Evolutionary conservation across 352 stramenopile species (phyloP), one percentile per base, ranked within the genome.

Genomic region (Phytophthora podocarpi): DNA sequence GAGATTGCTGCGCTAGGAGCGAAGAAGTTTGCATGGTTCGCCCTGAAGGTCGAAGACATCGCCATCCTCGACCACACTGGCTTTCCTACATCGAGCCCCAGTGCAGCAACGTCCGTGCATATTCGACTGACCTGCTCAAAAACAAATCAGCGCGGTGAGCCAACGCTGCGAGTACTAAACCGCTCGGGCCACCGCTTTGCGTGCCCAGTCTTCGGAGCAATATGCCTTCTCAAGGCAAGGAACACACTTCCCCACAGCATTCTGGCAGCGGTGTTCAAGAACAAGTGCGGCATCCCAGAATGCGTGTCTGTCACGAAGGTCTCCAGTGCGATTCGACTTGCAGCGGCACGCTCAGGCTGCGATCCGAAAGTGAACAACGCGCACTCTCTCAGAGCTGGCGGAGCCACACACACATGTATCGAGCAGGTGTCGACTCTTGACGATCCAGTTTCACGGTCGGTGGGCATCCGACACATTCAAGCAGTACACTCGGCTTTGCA

Each of bases 381-480:
- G 1, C 20, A 63, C 35, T 55, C 54, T 2, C 35, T 63, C 2
- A 37, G 54, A 11, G 32, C 54, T 1, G 54, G 53, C 16, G 53
- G 41, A 4, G 32, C 30, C 8, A 45, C 40, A 2, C 53, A 62
- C 43, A 62, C 18, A 35, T n/a, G n/a, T n/a, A n/a, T n/a, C n/a
- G n/a, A n/a, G n/a, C n/a, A n/a, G n/a, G n/a, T n/a, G n/a, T n/a
- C n/a, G n/a, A n/a, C n/a, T n/a, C 5, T 42, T 55, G 2, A 55
- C 42, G 1, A 62, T 62, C 24, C 35, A 62, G 28, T 49, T 62
- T 21, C 54, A 62, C 32, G 53, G 41, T 3, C 30, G 53, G 5
- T 53, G 42, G 53, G 53, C 26, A 9, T 61, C 53, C 1, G 53
- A 61, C 32, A 47, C 41, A 0, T 53, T 61, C 42, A 61, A 61